Conservation (phyloP, 1,284 basidiomycete genomes). For the Ustilago trichophora region DNA sequence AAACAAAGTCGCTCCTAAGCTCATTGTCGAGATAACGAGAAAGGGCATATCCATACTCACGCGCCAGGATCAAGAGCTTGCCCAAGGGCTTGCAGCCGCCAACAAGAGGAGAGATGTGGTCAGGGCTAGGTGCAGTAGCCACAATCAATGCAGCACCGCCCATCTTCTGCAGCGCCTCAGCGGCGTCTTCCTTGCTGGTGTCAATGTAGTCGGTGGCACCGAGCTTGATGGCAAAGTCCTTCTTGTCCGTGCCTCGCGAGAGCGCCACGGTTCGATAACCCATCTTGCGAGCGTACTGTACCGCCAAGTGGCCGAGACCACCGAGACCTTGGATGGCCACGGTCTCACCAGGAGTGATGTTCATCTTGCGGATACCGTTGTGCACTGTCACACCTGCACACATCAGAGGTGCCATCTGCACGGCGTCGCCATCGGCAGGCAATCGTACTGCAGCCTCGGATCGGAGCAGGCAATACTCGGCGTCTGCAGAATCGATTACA, state of each 20-base stretch:
- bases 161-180: constrained; percentile 66
- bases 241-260: constrained; percentile 47
- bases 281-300: constrained; percentile 66
- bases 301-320: constrained; percentile 67
- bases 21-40: too few relatives aligned
- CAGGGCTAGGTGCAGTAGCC: constrained; percentile 65
- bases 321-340: constrained; percentile 68
- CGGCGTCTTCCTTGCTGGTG: constrained; percentile 52
- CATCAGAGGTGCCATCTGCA: constrained; percentile 68
- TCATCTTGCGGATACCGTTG: constrained; percentile 67
- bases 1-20: too few relatives aligned
- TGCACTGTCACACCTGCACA: constrained; percentile 68
- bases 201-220: constrained; percentile 68
- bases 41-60: too few relatives aligned
- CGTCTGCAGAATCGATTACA: constrained; percentile 36
- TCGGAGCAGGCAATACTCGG: constrained; percentile 54
- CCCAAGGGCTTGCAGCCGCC: constrained; percentile 66
- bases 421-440: constrained; percentile 65
- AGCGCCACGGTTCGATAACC: constrained; percentile 67
- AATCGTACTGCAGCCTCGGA: constrained; percentile 65
- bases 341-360: constrained; percentile 60
- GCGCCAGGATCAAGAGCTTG: constrained; percentile 61
- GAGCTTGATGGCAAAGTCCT: constrained; percentile 63
- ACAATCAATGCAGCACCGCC: constrained; percentile 67
- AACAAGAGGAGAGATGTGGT: constrained; percentile 64